Evolutionary conservation across 805 yeast species (phyloP).

Genomic region (Wickerhamiella vanderwaltii): DNA sequence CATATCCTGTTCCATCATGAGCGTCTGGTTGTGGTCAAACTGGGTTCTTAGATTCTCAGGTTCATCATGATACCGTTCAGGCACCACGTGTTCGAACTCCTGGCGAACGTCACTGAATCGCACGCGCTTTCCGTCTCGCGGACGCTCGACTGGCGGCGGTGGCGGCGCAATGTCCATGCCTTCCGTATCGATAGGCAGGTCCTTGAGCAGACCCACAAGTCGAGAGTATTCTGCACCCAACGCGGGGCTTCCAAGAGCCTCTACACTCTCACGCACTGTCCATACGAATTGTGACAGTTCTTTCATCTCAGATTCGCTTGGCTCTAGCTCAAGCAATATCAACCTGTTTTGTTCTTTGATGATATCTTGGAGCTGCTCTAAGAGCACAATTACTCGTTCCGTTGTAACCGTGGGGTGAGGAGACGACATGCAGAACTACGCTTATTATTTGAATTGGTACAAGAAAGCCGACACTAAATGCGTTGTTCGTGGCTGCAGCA

Average conservation of each 20-base stretch:
- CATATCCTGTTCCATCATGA: constrained; percentile 30
- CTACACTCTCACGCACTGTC: constrained; percentile 9
- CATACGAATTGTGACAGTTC: constrained; percentile 15
- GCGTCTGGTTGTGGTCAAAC: constrained; percentile 18
- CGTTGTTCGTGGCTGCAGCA: too few species aligned
- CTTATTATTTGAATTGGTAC: too few species aligned
- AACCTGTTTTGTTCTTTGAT: constrained; percentile 21
- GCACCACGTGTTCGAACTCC: constrained; percentile 7
- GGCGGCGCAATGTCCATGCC: constrained; percentile 1
- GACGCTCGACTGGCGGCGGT: neutral
- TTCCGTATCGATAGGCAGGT: neutral
- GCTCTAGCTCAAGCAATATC: constrained; percentile 21
- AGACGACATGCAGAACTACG: too few species aligned
- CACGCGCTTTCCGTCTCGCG: constrained; percentile 2
- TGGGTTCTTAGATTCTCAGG: neutral
- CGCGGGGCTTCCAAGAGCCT: constrained; percentile 3
- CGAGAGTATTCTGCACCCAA: constrained; percentile 7
- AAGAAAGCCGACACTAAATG: too few species aligned
- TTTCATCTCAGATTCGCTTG: constrained; percentile 19
- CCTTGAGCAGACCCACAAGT: constrained; percentile 5
- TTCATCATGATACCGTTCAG: constrained; percentile 3
- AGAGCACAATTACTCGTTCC: constrained; percentile 18
- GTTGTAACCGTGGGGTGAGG: constrained; percentile 1
- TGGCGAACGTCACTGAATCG: constrained; percentile 10
- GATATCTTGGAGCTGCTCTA: constrained; percentile 19